Conservation (phyloP, 345 rosid genomes). For the sweet orange (Citrus sinensis) region DVS_A1.0 CM039165.1:26603001-26603500, state of each 20-base stretch:
- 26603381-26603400: background rate
- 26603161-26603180: conserved; percentile 4
- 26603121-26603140: conserved; percentile 22
- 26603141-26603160: conserved; percentile 13
- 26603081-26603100: background rate
- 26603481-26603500: conserved; percentile 62
- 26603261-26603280: background rate
- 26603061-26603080: conserved; percentile 20
- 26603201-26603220: background rate
- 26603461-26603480: conserved; percentile 56
- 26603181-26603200: conserved; percentile 2
- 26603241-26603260: background rate
- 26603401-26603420: background rate
- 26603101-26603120: background rate
- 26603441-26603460: conserved; percentile 29
- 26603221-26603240: conserved; percentile 23
- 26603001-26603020: background rate
- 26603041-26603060: background rate
- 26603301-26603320: conserved; percentile 46
- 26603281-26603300: conserved; percentile 43
- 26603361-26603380: background rate
- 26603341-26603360: conserved; percentile 38
- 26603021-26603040: background rate
- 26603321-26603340: conserved; percentile 47
- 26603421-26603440: conserved; percentile 3